Evolutionary conservation across 2,329 filamentous ascomycete species (phyloP).

Genomic region (Tolypocladium cylindrosporum): DNA sequence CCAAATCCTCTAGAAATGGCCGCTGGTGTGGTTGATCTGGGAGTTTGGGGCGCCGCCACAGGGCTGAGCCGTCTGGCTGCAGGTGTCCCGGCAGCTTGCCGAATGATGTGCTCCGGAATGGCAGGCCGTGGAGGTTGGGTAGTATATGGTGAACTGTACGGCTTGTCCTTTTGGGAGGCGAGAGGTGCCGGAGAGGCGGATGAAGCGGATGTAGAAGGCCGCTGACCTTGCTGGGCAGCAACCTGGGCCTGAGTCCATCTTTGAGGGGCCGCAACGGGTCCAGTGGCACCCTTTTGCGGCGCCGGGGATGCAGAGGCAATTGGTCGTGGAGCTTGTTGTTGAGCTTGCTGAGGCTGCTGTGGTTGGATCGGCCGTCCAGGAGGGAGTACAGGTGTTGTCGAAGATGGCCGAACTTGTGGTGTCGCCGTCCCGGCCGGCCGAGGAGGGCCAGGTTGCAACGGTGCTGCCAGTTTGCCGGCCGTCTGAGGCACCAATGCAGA

Average conservation of each 20-base stretch:
- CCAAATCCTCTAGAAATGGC: conserved; percentile 29
- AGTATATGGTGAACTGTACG: conserved; percentile 16
- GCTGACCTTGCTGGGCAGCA: conserved; percentile 14
- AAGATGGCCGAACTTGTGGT: conserved; percentile 17
- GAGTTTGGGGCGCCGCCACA: conserved; percentile 23
- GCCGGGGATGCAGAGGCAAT: conserved; percentile 21
- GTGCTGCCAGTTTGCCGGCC: conserved; percentile 23
- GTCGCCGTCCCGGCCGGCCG: conserved; percentile 12
- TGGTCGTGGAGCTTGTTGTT: conserved; percentile 13
- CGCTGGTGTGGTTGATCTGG: conserved; percentile 16
- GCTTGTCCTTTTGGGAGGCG: conserved; percentile 18
- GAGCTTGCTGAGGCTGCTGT: conserved; percentile 14
- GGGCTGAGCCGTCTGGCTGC: conserved; percentile 18
- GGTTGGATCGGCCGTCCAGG: conserved; percentile 22
- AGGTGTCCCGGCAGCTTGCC: conserved; percentile 24
- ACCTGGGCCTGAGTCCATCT: conserved; percentile 19
- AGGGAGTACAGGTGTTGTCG: conserved; percentile 22
- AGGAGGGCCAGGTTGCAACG: conserved; percentile 23
- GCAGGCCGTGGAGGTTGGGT: conserved; percentile 24
- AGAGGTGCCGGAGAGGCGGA: conserved; percentile 13
- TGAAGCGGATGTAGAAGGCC: conserved; percentile 13
- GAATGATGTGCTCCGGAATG: conserved; percentile 30
- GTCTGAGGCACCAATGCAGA: conserved; percentile 23
- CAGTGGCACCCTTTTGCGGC: conserved; percentile 11
- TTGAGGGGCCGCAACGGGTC: conserved; percentile 16